These are phyloP conservation scores for Saccharomyces pastorianus DNA, from an alignment of 1,139 yeast species.

Conservation along the genomic window DNA sequence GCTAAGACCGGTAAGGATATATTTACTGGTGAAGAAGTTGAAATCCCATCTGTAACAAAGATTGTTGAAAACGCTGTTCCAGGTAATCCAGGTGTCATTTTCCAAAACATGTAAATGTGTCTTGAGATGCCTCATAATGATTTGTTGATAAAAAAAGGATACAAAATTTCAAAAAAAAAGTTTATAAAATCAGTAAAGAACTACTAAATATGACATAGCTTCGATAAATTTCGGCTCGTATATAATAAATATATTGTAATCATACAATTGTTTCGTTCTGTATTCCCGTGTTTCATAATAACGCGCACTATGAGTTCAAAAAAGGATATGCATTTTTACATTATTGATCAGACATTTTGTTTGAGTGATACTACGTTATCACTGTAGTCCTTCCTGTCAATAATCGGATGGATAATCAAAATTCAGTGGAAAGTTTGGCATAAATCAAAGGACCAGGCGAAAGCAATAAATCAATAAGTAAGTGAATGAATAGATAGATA, in stretches of 20 bases:
- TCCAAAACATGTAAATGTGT: constrained; percentile 43
- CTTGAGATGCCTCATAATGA: neutral
- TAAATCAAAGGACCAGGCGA: neutral
- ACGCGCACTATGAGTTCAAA: no score
- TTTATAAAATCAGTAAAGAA: neutral
- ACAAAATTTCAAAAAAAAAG: neutral
- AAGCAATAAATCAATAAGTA: neutral
- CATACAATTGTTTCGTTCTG: no score
- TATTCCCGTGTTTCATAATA: no score
- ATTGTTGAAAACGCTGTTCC: constrained; percentile 80
- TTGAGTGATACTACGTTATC: no score
- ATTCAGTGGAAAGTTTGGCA: neutral
- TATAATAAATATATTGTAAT: no score
- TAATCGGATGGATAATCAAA: no score
- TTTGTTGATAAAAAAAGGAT: neutral
- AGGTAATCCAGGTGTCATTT: constrained; percentile 82
- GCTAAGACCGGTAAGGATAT: constrained; percentile 54
- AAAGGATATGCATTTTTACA: no score
- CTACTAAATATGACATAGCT: neutral
- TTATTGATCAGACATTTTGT: no score
- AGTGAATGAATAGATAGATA: neutral
- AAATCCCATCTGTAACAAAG: constrained; percentile 56
- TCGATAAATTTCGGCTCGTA: no score
- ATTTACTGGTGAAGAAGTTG: constrained; percentile 62
- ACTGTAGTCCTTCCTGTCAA: no score